Conservation (phyloP, 1,139 yeast genomes). For the Hanseniaspora uvarum region DNA sequence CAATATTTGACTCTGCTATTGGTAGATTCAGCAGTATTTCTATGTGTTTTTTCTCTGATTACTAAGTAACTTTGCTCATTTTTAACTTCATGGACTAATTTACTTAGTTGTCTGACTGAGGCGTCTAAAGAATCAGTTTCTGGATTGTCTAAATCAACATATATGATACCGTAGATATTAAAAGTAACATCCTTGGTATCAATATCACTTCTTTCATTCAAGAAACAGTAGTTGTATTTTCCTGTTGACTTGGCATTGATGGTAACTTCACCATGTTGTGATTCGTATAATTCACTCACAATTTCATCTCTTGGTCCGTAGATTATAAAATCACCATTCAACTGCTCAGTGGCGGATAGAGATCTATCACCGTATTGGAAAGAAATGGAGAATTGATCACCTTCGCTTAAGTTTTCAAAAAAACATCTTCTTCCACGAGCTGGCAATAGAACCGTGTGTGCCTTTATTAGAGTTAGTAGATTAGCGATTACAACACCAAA, state of each 20-base stretch:
- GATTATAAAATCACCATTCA: slow-evolving; percentile 61
- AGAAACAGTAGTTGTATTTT: slow-evolving; percentile 79
- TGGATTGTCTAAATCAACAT: slow-evolving; percentile 76
- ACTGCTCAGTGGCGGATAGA: slow-evolving; percentile 65
- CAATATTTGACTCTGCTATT: slow-evolving; percentile 97
- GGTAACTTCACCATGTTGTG: slow-evolving; percentile 73
- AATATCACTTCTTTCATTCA: slow-evolving; percentile 65
- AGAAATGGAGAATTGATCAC: slow-evolving; percentile 78
- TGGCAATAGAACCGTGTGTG: slow-evolving; percentile 77
- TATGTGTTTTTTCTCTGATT: slow-evolving; percentile 91
- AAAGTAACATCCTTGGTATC: slow-evolving; percentile 86
- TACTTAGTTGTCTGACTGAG: slow-evolving; percentile 67
- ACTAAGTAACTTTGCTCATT: slow-evolving; percentile 90
- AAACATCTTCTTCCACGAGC: slow-evolving; percentile 83
- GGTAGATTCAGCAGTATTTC: slow-evolving; percentile 97
- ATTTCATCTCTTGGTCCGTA: slow-evolving; percentile 27
- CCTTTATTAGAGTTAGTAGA: slow-evolving; percentile 18
- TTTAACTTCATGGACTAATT: slow-evolving; percentile 73
- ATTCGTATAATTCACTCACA: slow-evolving; percentile 40
- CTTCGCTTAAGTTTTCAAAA: slow-evolving; percentile 66
- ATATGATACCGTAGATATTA: slow-evolving; percentile 88
- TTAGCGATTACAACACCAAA: neutral
- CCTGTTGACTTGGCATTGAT: slow-evolving; percentile 59
- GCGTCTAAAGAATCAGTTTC: slow-evolving; percentile 74
- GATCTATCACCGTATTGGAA: slow-evolving; percentile 93